phyloP scores from a whole-genome alignment of 2,329 filamentous ascomycete species.

The Nothophaeocryptopus gaeumannii region DNA sequence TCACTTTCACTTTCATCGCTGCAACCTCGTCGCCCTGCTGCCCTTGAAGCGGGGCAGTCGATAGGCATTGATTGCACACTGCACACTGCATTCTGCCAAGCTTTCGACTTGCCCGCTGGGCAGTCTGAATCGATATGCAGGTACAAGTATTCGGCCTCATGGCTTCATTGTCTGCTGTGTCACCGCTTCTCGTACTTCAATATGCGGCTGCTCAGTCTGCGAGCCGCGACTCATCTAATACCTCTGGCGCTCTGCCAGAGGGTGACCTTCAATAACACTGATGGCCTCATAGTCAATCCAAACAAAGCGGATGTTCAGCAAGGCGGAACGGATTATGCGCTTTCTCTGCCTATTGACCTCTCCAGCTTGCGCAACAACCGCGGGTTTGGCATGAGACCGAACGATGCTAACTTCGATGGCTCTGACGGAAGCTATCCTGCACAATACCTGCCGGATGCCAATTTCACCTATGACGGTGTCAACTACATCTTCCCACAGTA shows the following conservation, averaged over 20 bases:
- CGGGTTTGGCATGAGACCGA: conserved; percentile 37
- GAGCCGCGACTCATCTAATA: no score
- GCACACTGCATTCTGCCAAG: conserved; percentile 9
- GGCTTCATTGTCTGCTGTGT: neutral
- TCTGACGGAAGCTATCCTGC: conserved; percentile 39
- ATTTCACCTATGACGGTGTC: conserved; percentile 39
- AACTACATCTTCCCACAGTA: conserved; percentile 40
- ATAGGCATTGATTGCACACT: no score
- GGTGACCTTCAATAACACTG: no score
- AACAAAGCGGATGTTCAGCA: conserved; percentile 26
- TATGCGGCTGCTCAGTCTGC: no score
- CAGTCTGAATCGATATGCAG: conserved; percentile 6
- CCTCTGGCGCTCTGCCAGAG: no score
- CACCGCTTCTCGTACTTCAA: no score
- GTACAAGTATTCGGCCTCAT: conserved; percentile 15
- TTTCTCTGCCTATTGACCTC: conserved; percentile 28
- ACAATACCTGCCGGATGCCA: conserved; percentile 35
- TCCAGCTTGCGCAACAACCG: conserved; percentile 35
- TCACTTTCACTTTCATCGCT: no score
- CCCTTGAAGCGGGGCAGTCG: no score
- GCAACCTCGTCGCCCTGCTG: no score
- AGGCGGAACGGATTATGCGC: conserved; percentile 12
- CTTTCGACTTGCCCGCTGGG: conserved; percentile 3
- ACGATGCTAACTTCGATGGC: conserved; percentile 39
- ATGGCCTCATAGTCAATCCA: conserved; percentile 30